These are phyloP conservation scores for Aspergillus coremiiformis DNA, from an alignment of 495 filamentous ascomycete species.

Conservation along the genomic window DNA sequence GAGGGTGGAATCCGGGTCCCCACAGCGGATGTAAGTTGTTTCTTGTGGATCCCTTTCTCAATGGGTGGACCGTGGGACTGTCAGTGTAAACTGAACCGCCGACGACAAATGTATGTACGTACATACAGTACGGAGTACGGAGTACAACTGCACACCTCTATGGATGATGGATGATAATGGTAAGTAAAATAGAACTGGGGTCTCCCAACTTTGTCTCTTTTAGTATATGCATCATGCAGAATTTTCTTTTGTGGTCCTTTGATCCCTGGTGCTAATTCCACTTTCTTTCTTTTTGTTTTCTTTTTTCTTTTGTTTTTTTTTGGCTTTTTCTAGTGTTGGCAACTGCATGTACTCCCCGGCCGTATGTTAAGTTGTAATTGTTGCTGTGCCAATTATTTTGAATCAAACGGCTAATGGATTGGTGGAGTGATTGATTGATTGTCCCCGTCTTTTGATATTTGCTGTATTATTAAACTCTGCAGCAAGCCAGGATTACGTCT, in stretches of 20 bases:
- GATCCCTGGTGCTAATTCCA: neutral
- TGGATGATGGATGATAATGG: neutral
- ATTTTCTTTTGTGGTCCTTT: neutral
- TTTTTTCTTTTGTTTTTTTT: constrained; percentile 2
- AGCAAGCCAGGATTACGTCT: constrained; percentile 2
- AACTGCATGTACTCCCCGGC: neutral
- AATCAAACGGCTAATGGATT: neutral
- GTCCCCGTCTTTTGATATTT: too few species aligned
- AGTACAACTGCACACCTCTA: too few species aligned
- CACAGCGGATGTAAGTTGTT: constrained; percentile 1
- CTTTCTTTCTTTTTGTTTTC: neutral
- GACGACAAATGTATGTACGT: too few species aligned
- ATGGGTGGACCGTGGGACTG: neutral
- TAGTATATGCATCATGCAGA: neutral
- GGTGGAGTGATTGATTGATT: neutral
- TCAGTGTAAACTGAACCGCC: too few species aligned
- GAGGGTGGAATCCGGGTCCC: neutral
- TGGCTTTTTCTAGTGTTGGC: neutral
- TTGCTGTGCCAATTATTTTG: neutral
- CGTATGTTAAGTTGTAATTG: neutral
- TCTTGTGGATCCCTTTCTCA: neutral
- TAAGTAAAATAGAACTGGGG: neutral
- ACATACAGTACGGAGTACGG: too few species aligned
- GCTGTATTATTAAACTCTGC: neutral
- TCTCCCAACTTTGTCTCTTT: neutral